Evolutionary conservation across 192 early-diverging fungal species (phyloP).

Genomic region (Dimargaris cristalligena): DNA sequence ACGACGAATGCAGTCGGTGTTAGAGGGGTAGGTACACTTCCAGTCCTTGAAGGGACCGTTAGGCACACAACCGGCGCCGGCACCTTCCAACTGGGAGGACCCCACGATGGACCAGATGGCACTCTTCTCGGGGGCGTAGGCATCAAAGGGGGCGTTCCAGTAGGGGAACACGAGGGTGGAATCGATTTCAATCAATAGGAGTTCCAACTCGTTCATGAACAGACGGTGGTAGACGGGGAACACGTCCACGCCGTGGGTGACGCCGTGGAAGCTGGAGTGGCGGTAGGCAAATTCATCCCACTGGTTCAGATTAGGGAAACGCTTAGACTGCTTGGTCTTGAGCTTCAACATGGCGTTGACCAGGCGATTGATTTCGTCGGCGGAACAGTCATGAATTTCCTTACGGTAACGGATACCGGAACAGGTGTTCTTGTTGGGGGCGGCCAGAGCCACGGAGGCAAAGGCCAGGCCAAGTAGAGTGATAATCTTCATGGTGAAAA

Average conservation of each 20-base stretch:
- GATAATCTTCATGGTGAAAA: slow-evolving; percentile 1
- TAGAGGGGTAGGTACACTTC: neutral
- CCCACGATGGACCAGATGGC: slow-evolving; percentile 14
- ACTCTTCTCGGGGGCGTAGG: slow-evolving; percentile 18
- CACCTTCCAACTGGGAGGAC: neutral
- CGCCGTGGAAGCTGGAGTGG: neutral
- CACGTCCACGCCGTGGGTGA: neutral
- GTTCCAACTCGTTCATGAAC: slow-evolving; percentile 29
- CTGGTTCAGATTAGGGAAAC: neutral
- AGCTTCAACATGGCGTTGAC: slow-evolving; percentile 2
- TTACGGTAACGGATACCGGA: slow-evolving; percentile 9
- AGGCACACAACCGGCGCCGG: slow-evolving; percentile 6
- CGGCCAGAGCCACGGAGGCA: neutral
- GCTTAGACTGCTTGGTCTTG: neutral
- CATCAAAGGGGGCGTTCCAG: slow-evolving; percentile 25
- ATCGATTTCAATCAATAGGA: slow-evolving; percentile 19
- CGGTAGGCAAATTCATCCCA: slow-evolving; percentile 8
- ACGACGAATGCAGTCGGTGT: slow-evolving; percentile 2
- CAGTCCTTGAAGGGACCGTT: slow-evolving; percentile 4
- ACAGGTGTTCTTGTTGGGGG: neutral
- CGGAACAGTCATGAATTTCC: slow-evolving; percentile 1
- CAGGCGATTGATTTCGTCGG: neutral
- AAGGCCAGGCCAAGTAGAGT: neutral
- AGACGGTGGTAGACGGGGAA: slow-evolving; percentile 31
- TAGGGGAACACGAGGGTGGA: slow-evolving; percentile 23